These are phyloP conservation scores for Ammopiptanthus mongolicus DNA, from an alignment of 306 rosid genomes.

Conservation along the genomic window DNA sequence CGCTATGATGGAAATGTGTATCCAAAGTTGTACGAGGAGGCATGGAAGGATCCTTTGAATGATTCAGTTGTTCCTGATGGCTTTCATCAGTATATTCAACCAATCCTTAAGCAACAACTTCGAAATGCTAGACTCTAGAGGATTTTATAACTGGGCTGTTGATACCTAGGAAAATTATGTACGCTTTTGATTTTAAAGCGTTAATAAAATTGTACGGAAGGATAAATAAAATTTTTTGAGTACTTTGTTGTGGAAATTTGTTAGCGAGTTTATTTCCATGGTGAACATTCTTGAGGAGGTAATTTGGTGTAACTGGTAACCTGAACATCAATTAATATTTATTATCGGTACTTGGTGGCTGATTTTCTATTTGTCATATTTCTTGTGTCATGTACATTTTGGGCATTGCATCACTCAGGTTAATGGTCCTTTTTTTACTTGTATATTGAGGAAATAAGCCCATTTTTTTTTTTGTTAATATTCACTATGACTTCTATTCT, in stretches of 20 bases:
- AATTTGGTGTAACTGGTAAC: background rate
- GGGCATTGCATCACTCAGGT: background rate
- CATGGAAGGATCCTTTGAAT: constrained; percentile 96
- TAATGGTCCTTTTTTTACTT: background rate
- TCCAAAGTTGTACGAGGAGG: constrained; percentile 80
- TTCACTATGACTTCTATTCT: too few species aligned
- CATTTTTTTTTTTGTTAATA: too few species aligned
- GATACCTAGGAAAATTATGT: background rate
- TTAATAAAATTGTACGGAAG: background rate
- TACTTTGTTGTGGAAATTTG: background rate
- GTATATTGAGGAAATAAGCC: background rate
- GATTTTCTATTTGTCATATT: background rate
- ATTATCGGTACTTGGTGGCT: background rate
- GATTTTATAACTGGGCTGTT: background rate
- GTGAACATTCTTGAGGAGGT: background rate
- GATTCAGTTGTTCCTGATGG: constrained; percentile 89
- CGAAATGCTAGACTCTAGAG: constrained; percentile 74
- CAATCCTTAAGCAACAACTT: constrained; percentile 85
- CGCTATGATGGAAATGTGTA: constrained; percentile 90
- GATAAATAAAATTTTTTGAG: background rate
- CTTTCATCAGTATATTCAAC: constrained; percentile 63
- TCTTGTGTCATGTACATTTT: background rate
- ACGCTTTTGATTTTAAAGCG: background rate
- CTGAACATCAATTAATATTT: background rate
- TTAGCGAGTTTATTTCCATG: background rate